Conservation (phyloP, 257 asterid species). For the Hygrophila difformis region DNA sequence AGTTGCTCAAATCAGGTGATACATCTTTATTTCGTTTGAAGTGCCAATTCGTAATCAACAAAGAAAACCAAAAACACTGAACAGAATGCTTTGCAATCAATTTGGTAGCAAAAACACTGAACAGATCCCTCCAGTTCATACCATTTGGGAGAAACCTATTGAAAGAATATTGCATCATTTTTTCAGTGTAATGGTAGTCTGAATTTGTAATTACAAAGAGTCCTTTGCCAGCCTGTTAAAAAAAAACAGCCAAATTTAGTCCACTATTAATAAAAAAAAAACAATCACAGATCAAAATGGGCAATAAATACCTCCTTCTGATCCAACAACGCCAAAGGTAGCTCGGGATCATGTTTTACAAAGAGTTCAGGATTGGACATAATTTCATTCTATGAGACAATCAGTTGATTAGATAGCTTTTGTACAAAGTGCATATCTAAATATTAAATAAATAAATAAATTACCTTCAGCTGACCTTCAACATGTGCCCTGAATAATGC, state of each 20-base stretch:
- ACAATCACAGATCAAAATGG: background rate
- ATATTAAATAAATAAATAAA: slow-evolving; percentile 14
- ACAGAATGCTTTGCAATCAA: no score
- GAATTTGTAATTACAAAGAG: slow-evolving; percentile 88
- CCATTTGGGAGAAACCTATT: slow-evolving; percentile 87
- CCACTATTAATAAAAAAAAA: no score
- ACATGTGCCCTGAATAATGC: slow-evolving; percentile 95
- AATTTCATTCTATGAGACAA: slow-evolving; percentile 54
- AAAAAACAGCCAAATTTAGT: slow-evolving; percentile 9
- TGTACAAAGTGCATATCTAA: slow-evolving; percentile 17
- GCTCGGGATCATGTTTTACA: slow-evolving; percentile 91
- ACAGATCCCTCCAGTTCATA: slow-evolving; percentile 81
- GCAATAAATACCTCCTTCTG: slow-evolving; percentile 62
- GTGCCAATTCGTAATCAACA: no score
- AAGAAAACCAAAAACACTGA: no score
- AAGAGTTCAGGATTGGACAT: slow-evolving; percentile 88
- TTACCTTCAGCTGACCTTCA: slow-evolving; percentile 90
- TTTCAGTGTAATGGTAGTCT: slow-evolving; percentile 83
- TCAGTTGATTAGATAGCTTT: background rate
- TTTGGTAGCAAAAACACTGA: slow-evolving; percentile 35
- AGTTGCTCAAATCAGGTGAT: no score
- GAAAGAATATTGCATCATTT: slow-evolving; percentile 91
- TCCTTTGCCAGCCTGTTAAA: slow-evolving; percentile 70
- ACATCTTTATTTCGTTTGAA: no score
- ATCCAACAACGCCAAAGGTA: slow-evolving; percentile 83